Conservation (phyloP, 2,329 filamentous ascomycete species). For the Didymella keratinophila region DNA sequence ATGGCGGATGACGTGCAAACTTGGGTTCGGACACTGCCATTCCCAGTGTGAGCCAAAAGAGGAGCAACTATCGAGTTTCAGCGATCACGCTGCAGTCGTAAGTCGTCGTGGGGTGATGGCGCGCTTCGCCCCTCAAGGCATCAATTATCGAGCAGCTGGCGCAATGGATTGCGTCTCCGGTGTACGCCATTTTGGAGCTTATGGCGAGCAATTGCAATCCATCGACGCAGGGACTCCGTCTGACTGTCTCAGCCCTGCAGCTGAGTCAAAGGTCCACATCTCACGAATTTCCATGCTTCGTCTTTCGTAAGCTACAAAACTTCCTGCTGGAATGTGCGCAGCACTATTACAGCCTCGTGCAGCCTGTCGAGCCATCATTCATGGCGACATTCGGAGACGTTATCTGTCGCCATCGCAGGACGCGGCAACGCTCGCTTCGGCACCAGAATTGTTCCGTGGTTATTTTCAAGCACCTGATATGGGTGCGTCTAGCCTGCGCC, state of each 20-base stretch:
- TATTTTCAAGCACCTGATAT: slow-evolving; percentile 24
- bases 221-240: slow-evolving; percentile 33
- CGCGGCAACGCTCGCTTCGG: slow-evolving; percentile 20
- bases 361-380: slow-evolving; percentile 19
- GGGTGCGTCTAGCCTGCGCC: slow-evolving; percentile 23
- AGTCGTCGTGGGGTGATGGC: slow-evolving; percentile 14
- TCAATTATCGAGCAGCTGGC: slow-evolving; percentile 7
- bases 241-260: slow-evolving; percentile 45
- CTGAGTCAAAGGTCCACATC: slow-evolving; percentile 24
- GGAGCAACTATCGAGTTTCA: slow-evolving; percentile 38
- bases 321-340: slow-evolving; percentile 27
- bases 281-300: slow-evolving; percentile 6
- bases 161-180: slow-evolving; percentile 17
- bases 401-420: slow-evolving; percentile 26
- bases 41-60: slow-evolving; percentile 27
- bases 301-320: slow-evolving; percentile 33
- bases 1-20: slow-evolving; percentile 41
- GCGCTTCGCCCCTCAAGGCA: slow-evolving; percentile 6
- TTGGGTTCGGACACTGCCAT: slow-evolving; percentile 41
- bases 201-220: slow-evolving; percentile 27
- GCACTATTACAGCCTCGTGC: slow-evolving; percentile 24
- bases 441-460: slow-evolving; percentile 13
- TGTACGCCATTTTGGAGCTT: slow-evolving; percentile 28
- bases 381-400: slow-evolving; percentile 31
- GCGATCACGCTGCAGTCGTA: slow-evolving; percentile 36